These are phyloP conservation scores for Tetramitus jugosus DNA, from an alignment of 208 protist species.

Conservation along the genomic window DNA sequence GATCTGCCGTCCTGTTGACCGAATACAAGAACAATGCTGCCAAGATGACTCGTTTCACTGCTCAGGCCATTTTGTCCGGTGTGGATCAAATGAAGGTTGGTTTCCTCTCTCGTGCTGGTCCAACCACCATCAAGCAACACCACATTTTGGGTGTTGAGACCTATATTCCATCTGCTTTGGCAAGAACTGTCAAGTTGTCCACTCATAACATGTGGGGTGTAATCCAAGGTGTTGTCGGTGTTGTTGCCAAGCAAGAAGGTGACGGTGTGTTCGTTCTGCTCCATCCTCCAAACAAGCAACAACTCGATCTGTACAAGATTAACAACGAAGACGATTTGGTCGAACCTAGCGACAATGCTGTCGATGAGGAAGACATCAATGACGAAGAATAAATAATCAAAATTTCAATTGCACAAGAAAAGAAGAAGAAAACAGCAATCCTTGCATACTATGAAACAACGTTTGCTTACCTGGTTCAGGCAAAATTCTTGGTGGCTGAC, in stretches of 20 bases:
- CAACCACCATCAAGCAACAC: not conserved
- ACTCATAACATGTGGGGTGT: conserved; percentile 14
- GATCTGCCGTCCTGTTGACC: not conserved
- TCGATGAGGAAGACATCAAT: not conserved
- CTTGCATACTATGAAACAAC: no score
- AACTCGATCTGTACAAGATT: not conserved
- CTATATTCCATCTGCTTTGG: not conserved
- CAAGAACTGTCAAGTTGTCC: not conserved
- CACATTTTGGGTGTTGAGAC: not conserved
- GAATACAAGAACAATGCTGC: not conserved
- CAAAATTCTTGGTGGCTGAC: no score
- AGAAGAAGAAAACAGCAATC: no score
- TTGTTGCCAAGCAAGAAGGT: not conserved
- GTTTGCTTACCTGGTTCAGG: no score
- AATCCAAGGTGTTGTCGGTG: not conserved
- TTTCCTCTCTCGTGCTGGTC: not conserved
- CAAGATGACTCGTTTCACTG: not conserved
- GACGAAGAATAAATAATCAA: conserved; percentile 3
- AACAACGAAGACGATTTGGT: not conserved
- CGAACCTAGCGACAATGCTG: not conserved
- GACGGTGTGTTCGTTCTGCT: conserved; percentile 4
- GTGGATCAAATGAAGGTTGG: not conserved
- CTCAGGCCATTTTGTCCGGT: not conserved
- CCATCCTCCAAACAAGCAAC: not conserved
- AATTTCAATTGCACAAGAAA: no score